A percentile compares a stretch with the other conserved stretches of the same genome.
These are phyloP conservation scores for Pistacia vera DNA, from an alignment of 345 rosid genomes.

Conservation along the genomic window DNA sequence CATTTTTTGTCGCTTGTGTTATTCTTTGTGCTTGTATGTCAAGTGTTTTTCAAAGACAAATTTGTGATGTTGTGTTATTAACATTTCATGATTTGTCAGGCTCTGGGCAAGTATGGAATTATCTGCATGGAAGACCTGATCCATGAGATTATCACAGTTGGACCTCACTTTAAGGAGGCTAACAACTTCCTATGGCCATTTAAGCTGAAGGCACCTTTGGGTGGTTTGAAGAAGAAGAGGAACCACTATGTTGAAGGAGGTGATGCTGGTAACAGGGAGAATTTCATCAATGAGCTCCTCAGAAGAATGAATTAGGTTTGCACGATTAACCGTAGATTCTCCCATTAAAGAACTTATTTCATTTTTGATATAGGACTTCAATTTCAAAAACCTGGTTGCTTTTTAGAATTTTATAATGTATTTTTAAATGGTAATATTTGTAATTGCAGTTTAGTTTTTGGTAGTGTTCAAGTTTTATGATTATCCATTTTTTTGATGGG, in stretches of 20 bases:
- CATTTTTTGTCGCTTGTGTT: not conserved
- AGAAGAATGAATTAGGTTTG: conserved; percentile 70
- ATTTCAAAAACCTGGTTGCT: too few species aligned
- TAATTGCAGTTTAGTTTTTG: too few species aligned
- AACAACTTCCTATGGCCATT: conserved; percentile 90
- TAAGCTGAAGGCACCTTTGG: conserved; percentile 74
- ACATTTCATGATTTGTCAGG: conserved; percentile 27
- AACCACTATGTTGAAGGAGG: conserved; percentile 91
- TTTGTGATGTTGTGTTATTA: not conserved
- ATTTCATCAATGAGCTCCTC: conserved; percentile 70
- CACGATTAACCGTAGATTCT: too few species aligned
- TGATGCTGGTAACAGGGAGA: conserved; percentile 85
- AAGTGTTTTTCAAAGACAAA: too few species aligned
- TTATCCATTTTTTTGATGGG: too few species aligned
- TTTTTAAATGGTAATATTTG: too few species aligned
- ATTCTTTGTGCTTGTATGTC: not conserved
- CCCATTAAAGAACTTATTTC: too few species aligned
- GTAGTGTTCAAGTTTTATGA: too few species aligned
- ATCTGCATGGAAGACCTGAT: conserved; percentile 79
- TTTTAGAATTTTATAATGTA: too few species aligned
- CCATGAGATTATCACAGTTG: conserved; percentile 87
- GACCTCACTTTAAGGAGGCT: conserved; percentile 84
- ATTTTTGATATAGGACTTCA: too few species aligned
- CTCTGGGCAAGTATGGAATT: conserved; percentile 64
- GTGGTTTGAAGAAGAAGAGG: conserved; percentile 83